phyloP scores from a whole-genome alignment of 139 green algal species.

The Ulvella scutata region DNA sequence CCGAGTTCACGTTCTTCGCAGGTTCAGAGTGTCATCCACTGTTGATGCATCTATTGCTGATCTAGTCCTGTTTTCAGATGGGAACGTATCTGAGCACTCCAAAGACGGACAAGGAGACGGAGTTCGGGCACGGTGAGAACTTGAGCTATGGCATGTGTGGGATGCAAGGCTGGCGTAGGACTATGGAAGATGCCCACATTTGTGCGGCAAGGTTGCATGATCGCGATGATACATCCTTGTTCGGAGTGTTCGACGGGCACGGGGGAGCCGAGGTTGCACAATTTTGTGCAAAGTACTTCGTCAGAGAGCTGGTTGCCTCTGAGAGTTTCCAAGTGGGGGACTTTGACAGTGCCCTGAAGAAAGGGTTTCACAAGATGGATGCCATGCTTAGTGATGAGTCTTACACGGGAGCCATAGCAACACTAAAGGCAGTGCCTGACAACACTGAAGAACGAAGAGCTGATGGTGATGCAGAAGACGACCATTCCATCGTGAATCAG shows the following conservation, averaged over 20 bases:
- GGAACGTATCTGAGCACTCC: conserved; percentile 54
- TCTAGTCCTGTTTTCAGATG: no score
- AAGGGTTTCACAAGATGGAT: conserved; percentile 68
- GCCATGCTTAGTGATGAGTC: conserved; percentile 40
- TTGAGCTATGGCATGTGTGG: conserved; percentile 44
- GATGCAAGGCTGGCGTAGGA: conserved; percentile 79
- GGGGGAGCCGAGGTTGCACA: conserved; percentile 71
- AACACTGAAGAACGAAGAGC: neutral
- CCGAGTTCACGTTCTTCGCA: no score
- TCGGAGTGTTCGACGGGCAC: conserved; percentile 82
- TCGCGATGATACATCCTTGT: conserved; percentile 25
- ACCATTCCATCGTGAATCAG: neutral
- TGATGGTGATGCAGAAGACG: neutral
- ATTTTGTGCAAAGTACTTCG: conserved; percentile 68
- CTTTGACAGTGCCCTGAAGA: conserved; percentile 39
- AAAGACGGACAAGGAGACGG: conserved; percentile 53
- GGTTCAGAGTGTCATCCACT: no score
- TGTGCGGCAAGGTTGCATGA: neutral
- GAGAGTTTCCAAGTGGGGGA: conserved; percentile 33
- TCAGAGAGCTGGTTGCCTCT: conserved; percentile 41
- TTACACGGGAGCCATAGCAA: conserved; percentile 25
- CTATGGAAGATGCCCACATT: conserved; percentile 45
- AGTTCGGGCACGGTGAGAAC: conserved; percentile 25
- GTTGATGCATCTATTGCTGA: no score
- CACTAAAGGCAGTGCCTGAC: neutral